Evolutionary conservation across 768 basidiomycete genomes (phyloP), one percentile per base, ranked within the genome.

Genomic region (Pisolithus microcarpus): DNA sequence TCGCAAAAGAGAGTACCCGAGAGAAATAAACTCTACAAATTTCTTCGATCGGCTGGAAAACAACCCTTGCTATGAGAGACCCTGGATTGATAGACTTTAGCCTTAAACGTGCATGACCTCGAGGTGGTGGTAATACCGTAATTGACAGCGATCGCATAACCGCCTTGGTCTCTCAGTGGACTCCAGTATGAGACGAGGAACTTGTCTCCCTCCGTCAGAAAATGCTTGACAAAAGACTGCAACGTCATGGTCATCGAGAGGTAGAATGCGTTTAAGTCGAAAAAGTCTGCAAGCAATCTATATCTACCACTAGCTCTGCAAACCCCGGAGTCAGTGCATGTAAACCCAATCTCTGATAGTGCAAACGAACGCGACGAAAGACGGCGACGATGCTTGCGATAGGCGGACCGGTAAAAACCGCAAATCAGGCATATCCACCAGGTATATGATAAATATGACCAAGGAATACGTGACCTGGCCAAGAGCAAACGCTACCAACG

Each of bases 21-120:
- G 95, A 93, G 68, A 96, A 97, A 68, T 85, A 91, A 3, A 97
- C 75, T 1, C 94, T 83, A 1, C 86, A 79, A 1, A 89, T 86
- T 68, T 99, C 96, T 67, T 99, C 96, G 23, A 97, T 80, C 0
- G 96, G 96, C 58, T 97, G 95, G 63, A 98, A 95, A 23, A 94
- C 62, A 52, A 98, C 87, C 16, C 96, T 84, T 5, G 93, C 95
- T 23, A 96, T 72, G 13, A 98, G 77, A 3, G 95, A 96, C 46
- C 95, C 94, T 95, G 58, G 42, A 50, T 51, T 5, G 50, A 47
- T 21, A 19, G 26, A 58, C 43, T 38, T 11, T 3, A 37, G 48
- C 34, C 38, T 39, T 13, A 28, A 11, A 39, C 28, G 44, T 1
- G 11, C 34, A 30, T 21, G 9, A 18, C 40, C 28, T 15, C 48